Evolutionary conservation across 164 flowering plant species (phyloP).

Genomic region (Berberis vulgaris): DNA sequence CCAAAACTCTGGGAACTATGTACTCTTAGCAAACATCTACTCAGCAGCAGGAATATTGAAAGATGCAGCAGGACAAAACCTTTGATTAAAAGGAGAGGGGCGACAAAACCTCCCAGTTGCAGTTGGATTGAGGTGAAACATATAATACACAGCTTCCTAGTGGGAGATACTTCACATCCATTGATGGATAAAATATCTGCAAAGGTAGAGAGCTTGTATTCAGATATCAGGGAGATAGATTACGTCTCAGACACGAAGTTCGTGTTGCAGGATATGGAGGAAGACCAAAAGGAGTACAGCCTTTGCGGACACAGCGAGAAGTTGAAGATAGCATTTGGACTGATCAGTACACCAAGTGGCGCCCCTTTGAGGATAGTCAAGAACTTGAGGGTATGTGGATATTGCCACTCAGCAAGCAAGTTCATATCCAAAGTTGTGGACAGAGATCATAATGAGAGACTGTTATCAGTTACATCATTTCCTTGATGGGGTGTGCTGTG

Average conservation of each 20-base stretch:
- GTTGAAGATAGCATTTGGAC: conserved; percentile 34
- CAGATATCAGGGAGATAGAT: conserved; percentile 18
- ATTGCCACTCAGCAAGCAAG: conserved; percentile 34
- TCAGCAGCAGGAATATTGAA: too few species aligned
- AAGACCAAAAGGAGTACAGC: conserved; percentile 25
- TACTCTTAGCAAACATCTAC: too few species aligned
- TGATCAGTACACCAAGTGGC: conserved; percentile 22
- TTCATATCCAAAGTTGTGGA: conserved; percentile 23
- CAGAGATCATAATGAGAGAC: conserved; percentile 34
- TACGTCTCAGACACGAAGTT: conserved; percentile 24
- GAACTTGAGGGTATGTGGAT: conserved; percentile 29
- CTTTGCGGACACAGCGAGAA: conserved; percentile 39
- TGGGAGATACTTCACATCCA: conserved; percentile 28
- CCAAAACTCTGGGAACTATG: too few species aligned
- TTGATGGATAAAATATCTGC: conserved; percentile 17
- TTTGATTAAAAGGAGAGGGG: conserved; percentile 6
- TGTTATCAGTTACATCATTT: conserved; percentile 30
- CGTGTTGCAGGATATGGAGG: conserved; percentile 30
- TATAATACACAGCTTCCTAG: conserved; percentile 25
- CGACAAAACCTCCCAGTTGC: conserved; percentile 31
- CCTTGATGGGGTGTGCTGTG: conserved; percentile 26
- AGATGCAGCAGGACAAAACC: too few species aligned
- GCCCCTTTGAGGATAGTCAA: conserved; percentile 31
- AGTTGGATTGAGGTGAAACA: conserved; percentile 32
- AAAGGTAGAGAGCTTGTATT: conserved; percentile 21